These are phyloP conservation scores for Backusella westeae DNA, from an alignment of 192 early-diverging fungal genomes.

Conservation along the genomic window DNA sequence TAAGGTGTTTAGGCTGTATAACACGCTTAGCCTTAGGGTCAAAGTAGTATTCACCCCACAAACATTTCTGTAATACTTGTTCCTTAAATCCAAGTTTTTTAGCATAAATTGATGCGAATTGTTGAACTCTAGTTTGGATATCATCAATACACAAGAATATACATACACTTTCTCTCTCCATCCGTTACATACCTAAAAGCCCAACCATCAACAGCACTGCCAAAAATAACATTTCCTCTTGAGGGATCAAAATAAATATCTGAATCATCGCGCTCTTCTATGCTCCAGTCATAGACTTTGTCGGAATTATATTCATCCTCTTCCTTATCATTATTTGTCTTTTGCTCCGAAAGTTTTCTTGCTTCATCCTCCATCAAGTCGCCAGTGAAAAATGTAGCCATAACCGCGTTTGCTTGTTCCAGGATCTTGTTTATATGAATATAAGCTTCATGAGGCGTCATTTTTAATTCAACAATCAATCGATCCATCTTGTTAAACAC, in stretches of 20 bases:
- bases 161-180: neutral
- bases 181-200: conserved; percentile 70
- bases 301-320: conserved; percentile 45
- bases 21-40: conserved; percentile 95
- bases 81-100: conserved; percentile 87
- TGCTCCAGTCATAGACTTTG: conserved; percentile 70
- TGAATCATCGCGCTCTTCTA: conserved; percentile 90
- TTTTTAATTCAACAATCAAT: conserved; percentile 89
- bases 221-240: conserved; percentile 95
- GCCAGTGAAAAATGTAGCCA: conserved; percentile 93
- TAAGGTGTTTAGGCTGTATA: conserved; percentile 80
- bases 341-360: conserved; percentile 46
- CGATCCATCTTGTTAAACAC: conserved; percentile 99
- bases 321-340: conserved; percentile 11
- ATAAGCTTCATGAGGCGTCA: conserved; percentile 91
- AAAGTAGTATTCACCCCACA: conserved; percentile 98
- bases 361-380: conserved; percentile 81
- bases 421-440: conserved; percentile 90
- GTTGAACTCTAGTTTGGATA: conserved; percentile 62
- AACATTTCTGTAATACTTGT: conserved; percentile 65
- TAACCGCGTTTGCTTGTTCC: conserved; percentile 95
- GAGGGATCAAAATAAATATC: conserved; percentile 96
- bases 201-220: conserved; percentile 97
- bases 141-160: neutral
- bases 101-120: conserved; percentile 92